Conservation (phyloP, 2,329 filamentous ascomycete genomes). For the Ilyonectria mors-panacis region DNA sequence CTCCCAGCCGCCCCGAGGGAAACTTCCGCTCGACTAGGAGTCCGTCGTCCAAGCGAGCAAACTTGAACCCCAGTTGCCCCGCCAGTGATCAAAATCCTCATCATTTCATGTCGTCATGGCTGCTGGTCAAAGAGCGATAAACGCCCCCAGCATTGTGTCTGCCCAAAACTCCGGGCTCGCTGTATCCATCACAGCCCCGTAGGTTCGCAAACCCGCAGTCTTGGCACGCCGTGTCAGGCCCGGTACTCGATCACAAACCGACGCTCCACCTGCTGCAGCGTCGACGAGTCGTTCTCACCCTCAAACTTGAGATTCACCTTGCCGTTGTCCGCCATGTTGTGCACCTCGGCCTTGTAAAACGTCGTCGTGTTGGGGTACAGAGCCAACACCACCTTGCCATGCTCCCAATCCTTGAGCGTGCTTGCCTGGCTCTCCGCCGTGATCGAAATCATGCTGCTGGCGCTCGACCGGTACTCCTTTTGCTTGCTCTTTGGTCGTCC, state of each 20-base stretch:
- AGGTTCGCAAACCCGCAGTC: not conserved
- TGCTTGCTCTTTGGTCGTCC: slow-evolving; percentile 77
- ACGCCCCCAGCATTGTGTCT: not conserved
- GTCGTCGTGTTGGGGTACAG: slow-evolving; percentile 88
- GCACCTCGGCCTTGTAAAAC: slow-evolving; percentile 88
- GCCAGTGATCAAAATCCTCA: not conserved
- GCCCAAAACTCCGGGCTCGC: not conserved
- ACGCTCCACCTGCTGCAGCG: slow-evolving; percentile 81
- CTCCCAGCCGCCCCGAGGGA: not conserved
- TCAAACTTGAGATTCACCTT: slow-evolving; percentile 82
- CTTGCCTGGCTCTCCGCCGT: slow-evolving; percentile 66
- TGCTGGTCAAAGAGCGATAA: not conserved
- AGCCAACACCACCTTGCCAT: slow-evolving; percentile 81
- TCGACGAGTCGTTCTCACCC: slow-evolving; percentile 81
- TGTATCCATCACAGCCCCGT: no score
- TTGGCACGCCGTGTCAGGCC: slow-evolving; percentile 40
- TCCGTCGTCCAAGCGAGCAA: not conserved
- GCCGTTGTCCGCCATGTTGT: slow-evolving; percentile 72
- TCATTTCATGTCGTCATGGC: not conserved
- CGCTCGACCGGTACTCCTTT: slow-evolving; percentile 78
- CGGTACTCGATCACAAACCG: slow-evolving; percentile 84
- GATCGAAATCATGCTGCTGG: slow-evolving; percentile 84
- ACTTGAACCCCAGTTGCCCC: no score
- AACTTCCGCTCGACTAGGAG: not conserved
- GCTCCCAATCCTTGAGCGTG: slow-evolving; percentile 72